phyloP scores from a whole-genome alignment of 352 stramenopile species.

The Pythium guiyangense region DNA sequence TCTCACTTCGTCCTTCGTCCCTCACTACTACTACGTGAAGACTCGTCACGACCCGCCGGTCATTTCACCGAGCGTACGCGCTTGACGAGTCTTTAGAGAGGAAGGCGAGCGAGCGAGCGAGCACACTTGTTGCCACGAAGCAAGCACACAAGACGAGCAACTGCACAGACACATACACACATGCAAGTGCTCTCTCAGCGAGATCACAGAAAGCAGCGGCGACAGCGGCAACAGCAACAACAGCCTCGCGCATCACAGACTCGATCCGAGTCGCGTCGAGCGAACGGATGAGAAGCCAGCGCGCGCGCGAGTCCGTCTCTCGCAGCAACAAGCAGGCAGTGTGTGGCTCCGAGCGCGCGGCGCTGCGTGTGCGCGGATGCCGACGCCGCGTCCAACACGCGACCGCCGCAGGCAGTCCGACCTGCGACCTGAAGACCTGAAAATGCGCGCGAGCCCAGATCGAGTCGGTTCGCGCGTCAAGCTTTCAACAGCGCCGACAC shows the following conservation, averaged over 20 bases:
- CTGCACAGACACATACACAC: no score
- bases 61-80: neutral
- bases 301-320: neutral
- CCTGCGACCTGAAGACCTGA: neutral
- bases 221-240: no score
- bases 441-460: neutral
- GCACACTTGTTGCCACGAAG: no score
- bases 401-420: neutral
- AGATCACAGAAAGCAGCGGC: no score
- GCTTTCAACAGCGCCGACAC: neutral
- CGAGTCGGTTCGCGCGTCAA: neutral
- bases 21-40: no score
- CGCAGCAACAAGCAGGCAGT: neutral
- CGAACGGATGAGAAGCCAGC: no score
- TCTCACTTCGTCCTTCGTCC: neutral
- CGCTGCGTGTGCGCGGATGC: neutral
- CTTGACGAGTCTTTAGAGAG: no score
- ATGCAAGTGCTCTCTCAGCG: no score
- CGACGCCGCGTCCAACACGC: neutral
- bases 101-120: no score
- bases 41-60: neutral
- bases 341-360: neutral
- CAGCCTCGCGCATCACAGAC: no score
- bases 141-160: no score
- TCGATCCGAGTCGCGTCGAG: no score